These are phyloP conservation scores for Rhytidiadelphus loreus DNA, from an alignment of 225 moss, liverwort and hornwort species.

Conservation along the genomic window DNA sequence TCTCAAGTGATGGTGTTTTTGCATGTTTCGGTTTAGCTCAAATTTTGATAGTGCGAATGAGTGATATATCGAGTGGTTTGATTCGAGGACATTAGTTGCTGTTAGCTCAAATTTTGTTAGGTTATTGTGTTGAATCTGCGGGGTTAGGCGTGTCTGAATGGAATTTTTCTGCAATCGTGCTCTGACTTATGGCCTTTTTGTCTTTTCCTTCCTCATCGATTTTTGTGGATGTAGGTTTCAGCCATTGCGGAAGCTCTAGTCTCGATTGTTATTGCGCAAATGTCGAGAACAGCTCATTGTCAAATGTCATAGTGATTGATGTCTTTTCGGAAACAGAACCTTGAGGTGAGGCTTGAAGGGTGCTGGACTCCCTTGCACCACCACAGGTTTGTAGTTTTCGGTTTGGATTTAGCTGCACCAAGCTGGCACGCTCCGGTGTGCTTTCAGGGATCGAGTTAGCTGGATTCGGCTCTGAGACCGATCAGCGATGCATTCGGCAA, in stretches of 20 bases:
- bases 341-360: neutral
- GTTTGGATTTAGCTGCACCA: neutral
- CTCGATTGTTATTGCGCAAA: neutral
- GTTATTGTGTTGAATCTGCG: neutral
- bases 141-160: neutral
- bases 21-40: neutral
- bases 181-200: neutral
- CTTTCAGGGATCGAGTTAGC: neutral
- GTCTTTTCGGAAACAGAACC: neutral
- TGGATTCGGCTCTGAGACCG: slow-evolving; percentile 1
- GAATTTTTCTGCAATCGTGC: neutral
- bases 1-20: neutral
- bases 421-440: neutral
- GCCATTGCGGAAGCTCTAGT: neutral
- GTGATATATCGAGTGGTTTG: neutral
- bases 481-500: slow-evolving; percentile 21
- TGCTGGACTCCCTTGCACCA: neutral
- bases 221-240: neutral
- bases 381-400: neutral
- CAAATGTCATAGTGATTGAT: neutral
- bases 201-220: neutral
- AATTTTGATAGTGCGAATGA: neutral
- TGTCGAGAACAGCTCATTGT: neutral
- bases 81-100: neutral
- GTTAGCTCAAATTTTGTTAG: neutral